These are phyloP conservation scores for Paramecium sexaurelia DNA, from an alignment of 73 alveolate genomes.

Conservation along the genomic window DNA sequence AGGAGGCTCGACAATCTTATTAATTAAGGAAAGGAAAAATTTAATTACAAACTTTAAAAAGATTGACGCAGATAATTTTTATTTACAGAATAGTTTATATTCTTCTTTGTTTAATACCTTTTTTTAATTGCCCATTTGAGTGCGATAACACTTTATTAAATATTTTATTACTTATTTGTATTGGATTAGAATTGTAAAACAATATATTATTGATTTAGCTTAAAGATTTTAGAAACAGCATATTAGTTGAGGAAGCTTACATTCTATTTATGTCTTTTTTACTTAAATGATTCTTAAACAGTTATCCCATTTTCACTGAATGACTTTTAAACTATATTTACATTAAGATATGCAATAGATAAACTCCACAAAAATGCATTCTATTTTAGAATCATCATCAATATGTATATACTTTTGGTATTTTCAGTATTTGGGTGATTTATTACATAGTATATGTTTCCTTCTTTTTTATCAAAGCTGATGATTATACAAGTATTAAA, in stretches of 20 bases:
- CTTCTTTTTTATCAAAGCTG: background rate
- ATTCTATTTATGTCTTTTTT: background rate
- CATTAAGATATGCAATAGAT: background rate
- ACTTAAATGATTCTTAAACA: background rate
- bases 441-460: background rate
- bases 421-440: background rate
- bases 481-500: background rate
- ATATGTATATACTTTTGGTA: background rate
- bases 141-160: background rate
- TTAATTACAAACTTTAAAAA: background rate
- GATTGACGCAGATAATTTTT: background rate
- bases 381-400: background rate
- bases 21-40: background rate
- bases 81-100: background rate
- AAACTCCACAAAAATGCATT: background rate
- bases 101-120: background rate
- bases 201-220: background rate
- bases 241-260: background rate
- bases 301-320: background rate
- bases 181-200: background rate
- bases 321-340: slow-evolving; percentile 15
- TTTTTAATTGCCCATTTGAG: background rate
- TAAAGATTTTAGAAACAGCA: background rate
- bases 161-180: background rate
- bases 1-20: background rate